Evolutionary conservation across 2,329 filamentous ascomycete genomes (phyloP).

Genomic region (Zelopaecilomyces penicillatus): DNA sequence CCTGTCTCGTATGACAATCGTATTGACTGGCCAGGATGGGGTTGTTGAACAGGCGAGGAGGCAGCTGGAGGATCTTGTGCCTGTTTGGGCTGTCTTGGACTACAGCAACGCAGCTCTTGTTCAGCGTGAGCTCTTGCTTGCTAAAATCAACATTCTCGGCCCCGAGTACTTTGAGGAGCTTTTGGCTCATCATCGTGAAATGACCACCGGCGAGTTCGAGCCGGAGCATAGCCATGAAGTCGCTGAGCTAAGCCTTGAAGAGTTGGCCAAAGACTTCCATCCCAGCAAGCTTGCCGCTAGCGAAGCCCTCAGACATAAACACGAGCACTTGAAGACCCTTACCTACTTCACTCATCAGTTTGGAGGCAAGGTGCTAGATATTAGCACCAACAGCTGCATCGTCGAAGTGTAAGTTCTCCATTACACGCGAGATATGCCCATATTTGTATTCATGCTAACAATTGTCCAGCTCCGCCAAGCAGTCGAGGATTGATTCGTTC

Average conservation of each 20-base stretch:
- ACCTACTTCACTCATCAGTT: slow-evolving; percentile 97
- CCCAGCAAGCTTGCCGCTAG: slow-evolving; percentile 77
- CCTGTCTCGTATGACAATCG: slow-evolving; percentile 96
- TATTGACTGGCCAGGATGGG: slow-evolving; percentile 89
- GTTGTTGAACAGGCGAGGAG: slow-evolving; percentile 94
- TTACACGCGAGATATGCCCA: not conserved
- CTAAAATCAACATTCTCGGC: slow-evolving; percentile 93
- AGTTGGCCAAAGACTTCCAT: slow-evolving; percentile 65
- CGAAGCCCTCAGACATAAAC: slow-evolving; percentile 90
- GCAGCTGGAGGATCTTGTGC: slow-evolving; percentile 92
- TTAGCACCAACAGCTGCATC: slow-evolving; percentile 97
- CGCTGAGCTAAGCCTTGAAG: slow-evolving; percentile 33
- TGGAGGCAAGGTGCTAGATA: slow-evolving; percentile 93
- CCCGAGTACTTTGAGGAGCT: slow-evolving; percentile 98
- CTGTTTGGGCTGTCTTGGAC: slow-evolving; percentile 96
- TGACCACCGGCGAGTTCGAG: slow-evolving; percentile 43
- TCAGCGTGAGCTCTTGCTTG: slow-evolving; percentile 88
- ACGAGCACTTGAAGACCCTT: slow-evolving; percentile 92
- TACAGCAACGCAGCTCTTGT: slow-evolving; percentile 90
- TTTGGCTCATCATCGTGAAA: slow-evolving; percentile 89
- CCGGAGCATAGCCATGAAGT: slow-evolving; percentile 35
- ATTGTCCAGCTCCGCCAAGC: slow-evolving; percentile 70
- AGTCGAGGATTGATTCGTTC: slow-evolving; percentile 89
- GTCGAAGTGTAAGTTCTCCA: slow-evolving; percentile 72
- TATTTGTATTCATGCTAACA: slow-evolving; percentile 14